Base-by-base conservation (phyloP, 345 rosid species). In the Citrus medica region DNA sequence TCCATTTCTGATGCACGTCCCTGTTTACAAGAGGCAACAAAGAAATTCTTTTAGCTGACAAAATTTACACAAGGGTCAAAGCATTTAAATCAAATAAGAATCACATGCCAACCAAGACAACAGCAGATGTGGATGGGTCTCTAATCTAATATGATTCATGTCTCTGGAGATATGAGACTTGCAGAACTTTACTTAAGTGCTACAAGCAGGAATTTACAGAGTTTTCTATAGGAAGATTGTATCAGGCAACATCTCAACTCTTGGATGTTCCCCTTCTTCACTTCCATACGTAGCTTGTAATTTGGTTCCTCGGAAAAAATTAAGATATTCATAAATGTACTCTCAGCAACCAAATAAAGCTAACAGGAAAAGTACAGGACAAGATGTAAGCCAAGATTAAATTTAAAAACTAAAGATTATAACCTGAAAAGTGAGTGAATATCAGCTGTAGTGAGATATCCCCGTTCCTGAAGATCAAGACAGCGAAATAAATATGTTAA, bases 401-500 rank as follows among this genome's bases (percentile, higher is more conserved):
- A 65, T 46, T 24, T 74, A 10, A 69, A 61, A 21, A 22, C 42
- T 65, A 22, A 59, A 74, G 69, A 58, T 53, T n/a, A 71, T 79
- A 75, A 93, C 99, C 98, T 94, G 98, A 97, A 97, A 84, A 97
- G 98, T 32, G 98, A 85, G 86, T 97, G 99, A 78, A 97, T 97
- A 88, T 97, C 99, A 66, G 98, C 98, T 0, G 98, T 92, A 21
- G 95, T 94, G 80, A 97, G 97, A 84, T 80, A 93, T 84, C 98
- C 99, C 71, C 97, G 85, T 78, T 93, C 98, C 51, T 90, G 83
- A 37, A 94, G 98, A 88, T 96, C 98, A 37, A 92, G 95, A 80
- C 98, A 93, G 3, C 92, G 97, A 80, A 97, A 97, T 78, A 97
- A 85, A 79, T 97, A 97, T 62, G 97, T 93, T 74, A 97, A 87